A percentile compares a stretch with the other conserved stretches of the same genome.
Conservation (phyloP, 345 rosid genomes). For the Syzygium aqueum region DNA sequence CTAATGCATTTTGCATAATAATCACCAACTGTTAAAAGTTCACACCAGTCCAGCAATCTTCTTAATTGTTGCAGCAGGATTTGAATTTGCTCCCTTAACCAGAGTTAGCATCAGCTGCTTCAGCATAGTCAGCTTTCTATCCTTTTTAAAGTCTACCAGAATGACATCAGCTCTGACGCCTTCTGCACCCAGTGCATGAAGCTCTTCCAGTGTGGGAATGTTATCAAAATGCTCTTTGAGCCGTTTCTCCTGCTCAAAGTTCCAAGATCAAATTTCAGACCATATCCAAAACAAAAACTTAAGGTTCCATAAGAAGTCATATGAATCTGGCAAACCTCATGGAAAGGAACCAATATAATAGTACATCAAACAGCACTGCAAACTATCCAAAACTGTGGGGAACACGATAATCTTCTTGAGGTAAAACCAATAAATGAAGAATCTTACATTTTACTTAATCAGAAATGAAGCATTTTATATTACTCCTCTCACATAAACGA, state of each 20-base stretch:
- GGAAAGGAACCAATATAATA: neutral
- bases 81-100: constrained; percentile 80
- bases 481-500: neutral
- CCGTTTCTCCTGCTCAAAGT: constrained; percentile 57
- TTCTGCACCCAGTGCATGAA: constrained; percentile 70
- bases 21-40: neutral
- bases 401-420: neutral
- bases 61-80: constrained; percentile 80
- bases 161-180: constrained; percentile 71
- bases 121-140: constrained; percentile 80
- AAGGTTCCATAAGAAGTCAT: neutral
- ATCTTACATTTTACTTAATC: neutral
- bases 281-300: neutral
- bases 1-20: neutral
- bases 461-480: neutral
- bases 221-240: constrained; percentile 59
- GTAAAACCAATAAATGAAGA: neutral
- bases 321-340: neutral
- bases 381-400: neutral
- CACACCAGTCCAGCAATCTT: constrained; percentile 95
- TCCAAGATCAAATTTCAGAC: neutral
- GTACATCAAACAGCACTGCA: neutral
- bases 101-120: constrained; percentile 69
- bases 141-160: constrained; percentile 77
- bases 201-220: constrained; percentile 84